These are phyloP conservation scores for Rosa hybrid DNA, from an alignment of 331 rosid species.

Conservation along the genomic window DNA sequence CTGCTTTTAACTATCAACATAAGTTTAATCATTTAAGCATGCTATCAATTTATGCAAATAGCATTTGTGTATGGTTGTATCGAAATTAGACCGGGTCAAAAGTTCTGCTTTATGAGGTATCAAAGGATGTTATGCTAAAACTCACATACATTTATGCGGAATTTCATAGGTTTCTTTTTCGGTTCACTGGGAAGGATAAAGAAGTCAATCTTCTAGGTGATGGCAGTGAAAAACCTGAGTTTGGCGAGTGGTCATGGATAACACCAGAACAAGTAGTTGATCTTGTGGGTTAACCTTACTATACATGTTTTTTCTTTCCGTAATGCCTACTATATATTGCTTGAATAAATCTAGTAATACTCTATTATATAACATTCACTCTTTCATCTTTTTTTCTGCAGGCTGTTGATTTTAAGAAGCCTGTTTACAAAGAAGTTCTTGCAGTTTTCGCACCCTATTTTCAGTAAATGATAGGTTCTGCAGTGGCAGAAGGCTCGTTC, in stretches of 20 bases:
- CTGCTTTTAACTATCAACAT: background rate
- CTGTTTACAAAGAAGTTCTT: conserved; percentile 79
- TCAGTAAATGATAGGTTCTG: conserved; percentile 30
- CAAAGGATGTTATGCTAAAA: background rate
- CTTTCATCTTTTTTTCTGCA: conserved; percentile 34
- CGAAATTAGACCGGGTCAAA: background rate
- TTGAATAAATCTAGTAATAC: background rate
- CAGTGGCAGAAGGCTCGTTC: background rate
- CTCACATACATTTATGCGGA: background rate
- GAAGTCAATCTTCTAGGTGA: conserved; percentile 92
- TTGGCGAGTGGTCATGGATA: conserved; percentile 93
- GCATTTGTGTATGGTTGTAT: background rate
- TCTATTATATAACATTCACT: background rate
- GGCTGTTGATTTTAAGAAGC: conserved; percentile 91
- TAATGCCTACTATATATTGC: background rate
- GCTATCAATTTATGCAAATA: background rate
- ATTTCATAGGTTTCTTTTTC: conserved; percentile 70
- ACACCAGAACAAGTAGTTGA: conserved; percentile 60
- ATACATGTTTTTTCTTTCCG: background rate
- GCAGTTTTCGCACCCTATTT: conserved; percentile 61
- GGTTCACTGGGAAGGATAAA: conserved; percentile 71
- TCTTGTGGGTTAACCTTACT: conserved; percentile 49
- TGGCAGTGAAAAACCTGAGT: conserved; percentile 90
- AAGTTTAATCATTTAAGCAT: background rate
- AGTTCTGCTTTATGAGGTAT: background rate